Conservation (phyloP, 2,329 filamentous ascomycete species). For the Phoma herbarum region DNA sequence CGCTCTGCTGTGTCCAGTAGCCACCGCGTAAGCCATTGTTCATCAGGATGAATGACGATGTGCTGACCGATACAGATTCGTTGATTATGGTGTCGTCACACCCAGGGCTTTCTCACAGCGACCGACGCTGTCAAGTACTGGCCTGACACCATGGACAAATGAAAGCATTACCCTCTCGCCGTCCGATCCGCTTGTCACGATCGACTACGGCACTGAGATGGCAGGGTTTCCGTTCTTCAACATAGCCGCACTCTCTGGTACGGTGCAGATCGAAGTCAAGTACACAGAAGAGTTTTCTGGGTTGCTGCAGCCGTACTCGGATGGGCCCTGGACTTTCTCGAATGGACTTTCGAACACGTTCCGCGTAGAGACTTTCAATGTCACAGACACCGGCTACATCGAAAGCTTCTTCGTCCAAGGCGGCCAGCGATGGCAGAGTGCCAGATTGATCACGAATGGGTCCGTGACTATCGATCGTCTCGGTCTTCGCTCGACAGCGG, state of each 20-base stretch:
- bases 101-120: conserved; percentile 2
- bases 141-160: conserved; percentile 2
- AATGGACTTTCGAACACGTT: conserved; percentile 38
- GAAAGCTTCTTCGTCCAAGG: conserved; percentile 52
- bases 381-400: conserved; percentile 41
- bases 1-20: neutral
- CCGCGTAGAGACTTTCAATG: conserved; percentile 52
- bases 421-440: conserved; percentile 52
- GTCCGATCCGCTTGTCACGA: conserved; percentile 7
- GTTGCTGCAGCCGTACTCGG: conserved; percentile 8
- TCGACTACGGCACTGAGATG: conserved; percentile 24
- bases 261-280: conserved; percentile 21
- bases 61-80: neutral
- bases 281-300: conserved; percentile 17
- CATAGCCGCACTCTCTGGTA: neutral
- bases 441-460: conserved; percentile 49
- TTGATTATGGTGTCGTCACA: conserved; percentile 1
- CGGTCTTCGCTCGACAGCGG: conserved; percentile 46
- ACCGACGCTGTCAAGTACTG: neutral
- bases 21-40: neutral
- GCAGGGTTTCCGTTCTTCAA: conserved; percentile 25
- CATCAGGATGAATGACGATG: neutral
- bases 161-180: conserved; percentile 14
- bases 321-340: conserved; percentile 31
- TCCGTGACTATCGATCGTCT: conserved; percentile 43